Base-by-base conservation (phyloP, 2,329 filamentous ascomycete genomes). In the Ascochyta rabiei region DNA sequence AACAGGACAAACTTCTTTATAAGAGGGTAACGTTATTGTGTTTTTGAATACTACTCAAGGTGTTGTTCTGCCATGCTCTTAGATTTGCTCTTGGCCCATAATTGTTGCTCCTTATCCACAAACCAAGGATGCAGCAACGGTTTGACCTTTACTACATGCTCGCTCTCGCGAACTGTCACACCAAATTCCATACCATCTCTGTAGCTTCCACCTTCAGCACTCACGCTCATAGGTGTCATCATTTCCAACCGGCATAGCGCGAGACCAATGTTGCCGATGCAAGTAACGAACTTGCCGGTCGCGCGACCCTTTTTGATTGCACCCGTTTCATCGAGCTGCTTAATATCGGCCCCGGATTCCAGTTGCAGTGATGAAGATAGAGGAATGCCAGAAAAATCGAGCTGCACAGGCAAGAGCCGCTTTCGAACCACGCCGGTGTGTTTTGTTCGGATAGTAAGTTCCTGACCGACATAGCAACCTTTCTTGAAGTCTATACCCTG, bases 381-480 rank as follows among this genome's bases (percentile, higher is more conserved):
- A 24, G 60, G 18, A 2, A 37, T 15, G 8, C 56, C 43, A 51
- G 62, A 21, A 62, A 65, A 23, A 73, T 93, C 95, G 15, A 97
- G 69, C 61, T 89, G 77, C 30, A 93, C 87, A 0, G 95, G 95
- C 47, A 99, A 75, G 44, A 98, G 86, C 44, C 95, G 84, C 81
- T 97, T 96, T 57, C 95, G 84, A 35, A 99, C 91, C 15, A 99
- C 91, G 19, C 95, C 95, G 12, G 89, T 93, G 76, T 99, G 95
- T 73, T 93, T 89, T 1, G 95, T 99, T 37, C 95, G 88, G 62
- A 98, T 96, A 1, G 95, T 98, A 60, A 99, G 83, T 75, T 99
- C 95, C 77, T 99, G 95, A 0, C 95, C 95, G 7, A 98, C 86
- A 75, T 99, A 99, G 77, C 95, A 99, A 7, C 95, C 95, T 79